Conservation (phyloP, 352 stramenopile species). For the Phytopythium oedochilum region DNA sequence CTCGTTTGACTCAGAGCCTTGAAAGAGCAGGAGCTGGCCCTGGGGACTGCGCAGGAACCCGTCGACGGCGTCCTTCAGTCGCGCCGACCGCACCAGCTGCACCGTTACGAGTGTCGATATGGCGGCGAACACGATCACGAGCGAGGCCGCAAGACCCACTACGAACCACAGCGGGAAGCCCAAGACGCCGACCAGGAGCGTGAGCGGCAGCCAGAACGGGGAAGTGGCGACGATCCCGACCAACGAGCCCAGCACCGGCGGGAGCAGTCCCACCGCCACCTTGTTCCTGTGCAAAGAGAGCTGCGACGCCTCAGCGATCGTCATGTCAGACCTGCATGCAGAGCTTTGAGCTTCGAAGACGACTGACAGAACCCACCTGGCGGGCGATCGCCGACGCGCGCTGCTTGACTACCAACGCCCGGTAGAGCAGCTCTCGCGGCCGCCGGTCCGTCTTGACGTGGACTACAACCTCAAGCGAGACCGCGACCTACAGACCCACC, state of each 20-base stretch:
- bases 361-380: constrained; percentile 19
- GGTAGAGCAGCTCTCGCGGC: constrained; percentile 34
- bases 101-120: constrained; percentile 48
- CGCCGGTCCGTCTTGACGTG: constrained; percentile 35
- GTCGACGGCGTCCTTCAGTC: constrained; percentile 32
- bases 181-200: constrained; percentile 45
- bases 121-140: constrained; percentile 39
- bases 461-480: constrained; percentile 23
- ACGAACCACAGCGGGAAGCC: constrained; percentile 64
- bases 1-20: constrained; percentile 32
- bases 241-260: constrained; percentile 36
- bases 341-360: background rate
- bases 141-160: constrained; percentile 27
- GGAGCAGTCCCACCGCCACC: constrained; percentile 40
- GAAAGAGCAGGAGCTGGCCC: constrained; percentile 60
- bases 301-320: constrained; percentile 14
- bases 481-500: background rate
- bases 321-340: too few relatives aligned
- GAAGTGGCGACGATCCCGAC: constrained; percentile 38
- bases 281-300: constrained; percentile 60
- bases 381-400: constrained; percentile 24
- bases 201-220: constrained; percentile 56
- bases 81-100: constrained; percentile 41
- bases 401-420: constrained; percentile 36
- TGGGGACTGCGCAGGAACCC: constrained; percentile 45